A percentile compares a stretch with the other conserved stretches of the same genome.
phyloP scores from a whole-genome alignment of 305 asterid genomes.

The Salvia sclarea region DNA sequence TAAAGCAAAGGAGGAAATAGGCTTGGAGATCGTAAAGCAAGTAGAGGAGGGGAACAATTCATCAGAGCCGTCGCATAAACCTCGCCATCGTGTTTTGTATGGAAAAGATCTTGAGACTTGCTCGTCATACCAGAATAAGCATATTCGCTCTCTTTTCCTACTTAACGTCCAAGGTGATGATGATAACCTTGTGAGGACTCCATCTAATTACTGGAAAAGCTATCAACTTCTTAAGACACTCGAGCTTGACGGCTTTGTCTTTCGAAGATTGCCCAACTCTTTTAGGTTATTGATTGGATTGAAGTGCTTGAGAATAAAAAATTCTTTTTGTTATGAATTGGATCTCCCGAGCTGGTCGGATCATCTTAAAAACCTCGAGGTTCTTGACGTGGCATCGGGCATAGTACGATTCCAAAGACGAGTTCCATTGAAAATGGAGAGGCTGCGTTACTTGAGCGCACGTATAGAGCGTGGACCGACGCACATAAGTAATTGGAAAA shows the following conservation, averaged over 20 bases:
- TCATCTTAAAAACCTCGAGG: not conserved
- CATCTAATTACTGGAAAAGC: not conserved
- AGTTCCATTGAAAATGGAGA: not conserved
- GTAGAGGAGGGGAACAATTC: not conserved
- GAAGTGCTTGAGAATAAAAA: not conserved
- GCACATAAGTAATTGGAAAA: no score
- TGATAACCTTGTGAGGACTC: not conserved
- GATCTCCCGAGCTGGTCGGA: not conserved
- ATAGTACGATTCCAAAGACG: not conserved
- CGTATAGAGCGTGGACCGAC: no score
- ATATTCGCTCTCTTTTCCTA: no score
- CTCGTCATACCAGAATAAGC: no score
- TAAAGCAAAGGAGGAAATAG: conserved; percentile 35
- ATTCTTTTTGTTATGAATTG: not conserved
- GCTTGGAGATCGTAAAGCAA: conserved; percentile 20
- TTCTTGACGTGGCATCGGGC: not conserved
- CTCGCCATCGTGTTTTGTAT: not conserved
- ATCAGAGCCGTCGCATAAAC: not conserved
- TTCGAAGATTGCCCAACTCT: no score
- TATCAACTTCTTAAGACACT: not conserved
- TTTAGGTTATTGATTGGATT: not conserved
- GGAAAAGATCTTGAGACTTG: not conserved
- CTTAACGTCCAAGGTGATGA: no score
- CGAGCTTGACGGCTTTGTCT: no score
- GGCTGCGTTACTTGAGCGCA: no score